Evolutionary conservation across 2,329 filamentous ascomycete species (phyloP), one percentile per base, ranked within the genome.

Genomic region (Alternaria burnsii): DNA sequence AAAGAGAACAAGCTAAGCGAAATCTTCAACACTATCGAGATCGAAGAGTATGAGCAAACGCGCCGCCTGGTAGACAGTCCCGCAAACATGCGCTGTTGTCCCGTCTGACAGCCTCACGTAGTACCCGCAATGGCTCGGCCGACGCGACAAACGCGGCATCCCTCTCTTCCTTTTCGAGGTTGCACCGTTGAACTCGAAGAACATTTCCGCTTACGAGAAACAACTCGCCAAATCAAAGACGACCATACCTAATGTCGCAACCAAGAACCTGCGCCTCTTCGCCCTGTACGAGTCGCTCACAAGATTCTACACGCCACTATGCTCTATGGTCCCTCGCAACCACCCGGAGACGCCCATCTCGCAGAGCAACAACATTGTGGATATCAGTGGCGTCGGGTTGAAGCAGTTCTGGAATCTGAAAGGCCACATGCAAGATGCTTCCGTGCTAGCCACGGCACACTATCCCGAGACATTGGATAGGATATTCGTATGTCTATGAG

Each of bases 391-490:
- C 14, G 94, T 97, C 26, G 92, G 92, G 6, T 79, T 98, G 78
- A 93, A 92, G 82, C 93, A 96, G 82, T 97, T 97, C 78, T 97
- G 94, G 94, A 96, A 96, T 80, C 81, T 98, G 63, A 95, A 96
- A 83, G 82, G 82, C 24, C 94, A 97, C 79, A 97, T 98, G 93
- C 94, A 97, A 81, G 91, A 93, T 73, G 94, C 94, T 2, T 94
- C 91, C 73, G 87, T 89, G 61, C 84, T 97, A 55, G 94, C 94
- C 6, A 97, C 94, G 4, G 93, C 94, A 5, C 92, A 97, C 80
- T 98, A 97, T 77, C 94, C 94, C 0, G 94, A 98, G 81, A 98
- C 94, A 0, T 82, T 97, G 51, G 94, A 96, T 77, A 86, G 92
- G 69, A 91, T 91, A 78, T 93, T 90, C 74, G 85, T 87, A 78